These are phyloP conservation scores for Trametes cinnabarina DNA, from an alignment of 768 basidiomycete genomes.

Conservation along the genomic window DNA sequence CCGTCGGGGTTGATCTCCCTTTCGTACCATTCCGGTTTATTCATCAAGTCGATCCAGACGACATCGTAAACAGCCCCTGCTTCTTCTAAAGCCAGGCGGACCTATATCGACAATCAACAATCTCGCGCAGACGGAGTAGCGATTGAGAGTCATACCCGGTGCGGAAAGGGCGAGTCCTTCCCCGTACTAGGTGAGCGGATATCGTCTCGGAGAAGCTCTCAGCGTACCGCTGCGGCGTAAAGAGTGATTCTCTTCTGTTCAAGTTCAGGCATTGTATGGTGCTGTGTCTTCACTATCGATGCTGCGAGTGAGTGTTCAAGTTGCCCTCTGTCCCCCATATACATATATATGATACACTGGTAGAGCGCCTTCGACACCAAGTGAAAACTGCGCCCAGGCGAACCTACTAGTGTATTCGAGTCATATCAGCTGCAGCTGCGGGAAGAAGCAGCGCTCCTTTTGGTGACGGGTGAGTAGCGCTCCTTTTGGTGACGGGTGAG, in stretches of 20 bases:
- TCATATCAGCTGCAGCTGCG: too few relatives aligned
- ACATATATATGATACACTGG: too few relatives aligned
- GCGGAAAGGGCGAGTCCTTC: conserved; percentile 9
- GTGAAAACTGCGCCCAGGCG: too few relatives aligned
- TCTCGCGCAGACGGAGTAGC: background rate
- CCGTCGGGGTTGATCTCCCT: conserved; percentile 61
- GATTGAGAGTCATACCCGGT: background rate
- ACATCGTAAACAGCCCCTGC: conserved; percentile 45
- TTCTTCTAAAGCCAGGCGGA: conserved; percentile 59
- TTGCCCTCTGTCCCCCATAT: too few relatives aligned
- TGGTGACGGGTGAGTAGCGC: too few relatives aligned
- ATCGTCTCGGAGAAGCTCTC: background rate
- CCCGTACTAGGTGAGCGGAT: too few relatives aligned
- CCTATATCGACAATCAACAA: conserved; percentile 30
- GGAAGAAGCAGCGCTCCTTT: too few relatives aligned
- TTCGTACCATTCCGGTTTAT: conserved; percentile 70
- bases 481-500: too few relatives aligned
- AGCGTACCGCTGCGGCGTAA: background rate
- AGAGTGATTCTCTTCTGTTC: background rate
- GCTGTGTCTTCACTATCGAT: too few relatives aligned
- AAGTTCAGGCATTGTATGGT: background rate
- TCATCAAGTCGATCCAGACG: conserved; percentile 56
- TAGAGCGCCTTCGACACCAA: too few relatives aligned
- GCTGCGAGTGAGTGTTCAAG: too few relatives aligned
- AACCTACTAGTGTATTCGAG: too few relatives aligned